A percentile compares a stretch with the other conserved stretches of the same genome.
Conservation (phyloP, 805 yeast genomes). For the Limtongia smithiae region DNA sequence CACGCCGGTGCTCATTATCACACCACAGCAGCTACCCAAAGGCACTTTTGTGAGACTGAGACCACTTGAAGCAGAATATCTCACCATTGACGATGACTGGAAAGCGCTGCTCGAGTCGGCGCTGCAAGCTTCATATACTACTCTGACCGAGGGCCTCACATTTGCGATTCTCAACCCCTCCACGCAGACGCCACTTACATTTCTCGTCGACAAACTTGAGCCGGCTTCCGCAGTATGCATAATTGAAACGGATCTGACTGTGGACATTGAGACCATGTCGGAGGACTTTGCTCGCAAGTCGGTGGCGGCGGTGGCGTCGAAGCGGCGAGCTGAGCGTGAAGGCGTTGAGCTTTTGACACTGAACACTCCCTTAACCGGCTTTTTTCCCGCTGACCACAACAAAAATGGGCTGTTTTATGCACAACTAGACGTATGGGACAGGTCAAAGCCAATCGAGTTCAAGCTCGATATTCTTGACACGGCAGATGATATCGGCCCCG, state of each 20-base stretch:
- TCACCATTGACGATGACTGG: slow-evolving; percentile 45
- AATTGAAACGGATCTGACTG: slow-evolving; percentile 53
- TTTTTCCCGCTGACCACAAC: not conserved
- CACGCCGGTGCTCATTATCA: slow-evolving; percentile 28
- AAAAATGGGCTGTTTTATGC: slow-evolving; percentile 16
- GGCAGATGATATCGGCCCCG: slow-evolving; percentile 19
- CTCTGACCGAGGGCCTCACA: slow-evolving; percentile 44
- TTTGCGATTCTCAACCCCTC: slow-evolving; percentile 38
- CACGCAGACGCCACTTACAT: slow-evolving; percentile 26
- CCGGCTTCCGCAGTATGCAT: slow-evolving; percentile 46
- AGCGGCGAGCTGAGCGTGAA: slow-evolving; percentile 8
- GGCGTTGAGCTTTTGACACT: not conserved
- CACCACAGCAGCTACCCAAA: slow-evolving; percentile 42
- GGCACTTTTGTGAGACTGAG: slow-evolving; percentile 47
- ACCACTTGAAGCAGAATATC: slow-evolving; percentile 39
- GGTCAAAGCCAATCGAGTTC: slow-evolving; percentile 27
- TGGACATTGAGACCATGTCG: slow-evolving; percentile 43
- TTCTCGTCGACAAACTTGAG: slow-evolving; percentile 42
- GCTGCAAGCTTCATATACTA: slow-evolving; percentile 49
- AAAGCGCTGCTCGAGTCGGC: slow-evolving; percentile 51
- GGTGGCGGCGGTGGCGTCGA: slow-evolving; percentile 30
- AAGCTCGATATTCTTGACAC: slow-evolving; percentile 3
- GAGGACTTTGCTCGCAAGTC: slow-evolving; percentile 44
- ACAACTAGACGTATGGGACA: slow-evolving; percentile 32
- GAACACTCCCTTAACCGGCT: slow-evolving; percentile 28